Percentiles rank a stretch among this genome's conserved stretches.
Evolutionary conservation across 352 stramenopile genomes (phyloP).

Genomic region (Pythium phragmitis): DNA sequence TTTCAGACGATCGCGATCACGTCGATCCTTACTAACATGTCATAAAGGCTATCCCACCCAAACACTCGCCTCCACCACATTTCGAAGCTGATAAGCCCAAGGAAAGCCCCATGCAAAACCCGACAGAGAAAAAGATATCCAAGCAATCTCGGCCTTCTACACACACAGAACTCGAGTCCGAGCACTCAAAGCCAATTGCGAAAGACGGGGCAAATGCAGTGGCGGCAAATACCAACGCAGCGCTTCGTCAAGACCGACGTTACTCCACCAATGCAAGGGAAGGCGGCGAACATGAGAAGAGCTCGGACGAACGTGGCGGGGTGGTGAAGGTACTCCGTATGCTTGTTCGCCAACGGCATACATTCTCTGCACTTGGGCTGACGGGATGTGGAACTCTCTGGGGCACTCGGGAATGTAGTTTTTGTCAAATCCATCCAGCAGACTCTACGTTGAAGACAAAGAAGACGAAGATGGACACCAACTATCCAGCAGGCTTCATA

Average conservation of each 20-base stretch:
- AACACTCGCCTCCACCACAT: not conserved
- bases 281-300: not conserved
- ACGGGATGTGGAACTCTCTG: not conserved
- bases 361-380: not conserved
- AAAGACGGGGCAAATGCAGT: not conserved
- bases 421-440: not conserved
- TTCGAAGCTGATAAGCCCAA: not conserved
- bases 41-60: not conserved
- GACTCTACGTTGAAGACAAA: not conserved
- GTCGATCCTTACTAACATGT: not conserved
- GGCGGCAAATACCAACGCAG: not conserved
- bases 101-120: not conserved
- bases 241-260: not conserved
- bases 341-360: not conserved
- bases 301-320: not conserved
- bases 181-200: not conserved
- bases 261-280: not conserved
- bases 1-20: not conserved
- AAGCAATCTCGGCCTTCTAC: not conserved
- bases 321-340: too few species aligned
- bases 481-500: not conserved
- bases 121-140: not conserved
- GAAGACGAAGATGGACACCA: not conserved
- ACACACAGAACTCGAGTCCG: not conserved
- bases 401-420: too few species aligned